A percentile compares a stretch with the other conserved stretches of the same genome.
These are phyloP conservation scores for Ilyonectria mors-panacis DNA, from an alignment of 2,329 filamentous ascomycete species.

Conservation along the genomic window DNA sequence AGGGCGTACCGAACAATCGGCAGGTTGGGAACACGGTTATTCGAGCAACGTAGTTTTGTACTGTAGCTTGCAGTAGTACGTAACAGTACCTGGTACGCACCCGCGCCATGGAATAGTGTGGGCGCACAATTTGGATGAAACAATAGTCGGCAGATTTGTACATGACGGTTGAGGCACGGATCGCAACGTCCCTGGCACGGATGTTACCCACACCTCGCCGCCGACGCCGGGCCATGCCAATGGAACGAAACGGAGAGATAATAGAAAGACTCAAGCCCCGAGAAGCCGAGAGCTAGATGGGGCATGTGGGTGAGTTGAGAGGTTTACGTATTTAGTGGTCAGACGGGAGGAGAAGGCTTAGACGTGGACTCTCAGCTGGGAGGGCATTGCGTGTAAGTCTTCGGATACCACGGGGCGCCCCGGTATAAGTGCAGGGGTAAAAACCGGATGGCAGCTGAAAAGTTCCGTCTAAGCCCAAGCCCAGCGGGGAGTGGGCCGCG, in stretches of 20 bases:
- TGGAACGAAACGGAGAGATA: neutral
- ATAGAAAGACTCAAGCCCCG: neutral
- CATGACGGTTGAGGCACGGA: slow-evolving; percentile 16
- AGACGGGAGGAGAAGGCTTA: too few relatives aligned
- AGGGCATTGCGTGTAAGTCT: neutral
- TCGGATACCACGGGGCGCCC: slow-evolving; percentile 20
- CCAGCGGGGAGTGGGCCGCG: neutral
- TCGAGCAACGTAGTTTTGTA: neutral
- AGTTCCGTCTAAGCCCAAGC: neutral
- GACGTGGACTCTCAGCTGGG: neutral
- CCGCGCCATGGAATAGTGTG: neutral
- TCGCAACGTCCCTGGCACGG: neutral
- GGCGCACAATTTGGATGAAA: slow-evolving; percentile 31
- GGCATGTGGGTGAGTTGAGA: too few relatives aligned
- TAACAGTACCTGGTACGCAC: neutral
- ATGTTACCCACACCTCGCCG: neutral
- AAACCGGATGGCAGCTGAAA: slow-evolving; percentile 1
- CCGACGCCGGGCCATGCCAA: slow-evolving; percentile 3
- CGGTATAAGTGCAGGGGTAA: slow-evolving; percentile 8
- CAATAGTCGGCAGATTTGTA: slow-evolving; percentile 23
- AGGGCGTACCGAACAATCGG: neutral
- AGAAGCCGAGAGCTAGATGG: neutral
- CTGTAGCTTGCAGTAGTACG: neutral
- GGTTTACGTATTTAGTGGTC: too few relatives aligned
- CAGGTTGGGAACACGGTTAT: neutral